Evolutionary conservation across 192 early-diverging fungal species (phyloP).

Genomic region (Backusella westeae): DNA sequence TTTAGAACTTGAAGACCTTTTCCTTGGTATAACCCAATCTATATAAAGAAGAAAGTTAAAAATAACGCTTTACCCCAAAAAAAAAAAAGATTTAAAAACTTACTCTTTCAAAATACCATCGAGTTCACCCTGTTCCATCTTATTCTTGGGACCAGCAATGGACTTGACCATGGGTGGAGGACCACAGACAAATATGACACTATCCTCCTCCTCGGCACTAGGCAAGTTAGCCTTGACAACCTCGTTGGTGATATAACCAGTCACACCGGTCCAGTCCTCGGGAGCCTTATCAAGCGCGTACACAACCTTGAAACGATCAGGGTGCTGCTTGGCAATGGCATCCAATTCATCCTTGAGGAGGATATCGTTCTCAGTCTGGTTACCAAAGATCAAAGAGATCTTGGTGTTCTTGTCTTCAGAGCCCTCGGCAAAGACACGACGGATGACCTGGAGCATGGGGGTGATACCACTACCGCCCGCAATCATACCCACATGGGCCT

Average conservation of each 20-base stretch:
- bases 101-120: conserved; percentile 76
- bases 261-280: conserved; percentile 68
- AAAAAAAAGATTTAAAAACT: conserved; percentile 10
- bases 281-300: conserved; percentile 67
- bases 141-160: conserved; percentile 78
- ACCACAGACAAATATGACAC: conserved; percentile 53
- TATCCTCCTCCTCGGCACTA: conserved; percentile 45
- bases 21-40: conserved; percentile 11
- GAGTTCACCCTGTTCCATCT: conserved; percentile 78
- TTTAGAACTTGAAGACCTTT: conserved; percentile 13
- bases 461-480: conserved; percentile 80
- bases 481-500: conserved; percentile 64
- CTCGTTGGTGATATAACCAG: conserved; percentile 76
- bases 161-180: conserved; percentile 69
- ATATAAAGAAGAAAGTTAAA: neutral
- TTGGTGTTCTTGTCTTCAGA: conserved; percentile 63
- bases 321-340: conserved; percentile 47
- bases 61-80: too few species aligned
- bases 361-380: conserved; percentile 70
- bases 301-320: conserved; percentile 65
- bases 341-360: conserved; percentile 66
- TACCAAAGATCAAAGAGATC: conserved; percentile 70
- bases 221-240: conserved; percentile 73
- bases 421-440: conserved; percentile 58
- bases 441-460: conserved; percentile 68